Conservation (phyloP, 129 eudicot genomes). For the Glebionis coronaria region DNA sequence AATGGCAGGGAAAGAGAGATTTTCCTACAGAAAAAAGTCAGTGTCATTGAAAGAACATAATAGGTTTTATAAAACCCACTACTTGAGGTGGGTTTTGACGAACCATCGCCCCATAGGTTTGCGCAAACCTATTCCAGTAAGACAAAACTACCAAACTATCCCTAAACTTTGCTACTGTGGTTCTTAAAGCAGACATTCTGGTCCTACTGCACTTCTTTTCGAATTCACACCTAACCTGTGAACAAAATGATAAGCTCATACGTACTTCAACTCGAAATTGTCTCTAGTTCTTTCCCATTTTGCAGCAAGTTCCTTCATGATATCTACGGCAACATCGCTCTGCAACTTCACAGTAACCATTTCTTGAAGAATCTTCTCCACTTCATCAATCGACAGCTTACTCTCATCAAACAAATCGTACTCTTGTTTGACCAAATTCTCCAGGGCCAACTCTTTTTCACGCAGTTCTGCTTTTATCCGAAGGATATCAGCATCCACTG, state of each 20-base stretch:
- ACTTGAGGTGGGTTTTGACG: no score
- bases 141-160: no score
- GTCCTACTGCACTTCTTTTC: not conserved
- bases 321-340: slow-evolving; percentile 30
- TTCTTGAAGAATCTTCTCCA: slow-evolving; percentile 29
- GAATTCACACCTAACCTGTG: slow-evolving; percentile 1
- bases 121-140: no score
- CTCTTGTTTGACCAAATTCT: slow-evolving; percentile 23
- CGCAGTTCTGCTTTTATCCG: slow-evolving; percentile 18
- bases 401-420: slow-evolving; percentile 21
- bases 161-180: slow-evolving; percentile 3
- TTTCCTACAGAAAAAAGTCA: no score
- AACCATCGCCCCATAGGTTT: no score
- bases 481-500: slow-evolving; percentile 26
- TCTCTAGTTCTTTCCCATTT: slow-evolving; percentile 29
- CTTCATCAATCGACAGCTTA: slow-evolving; percentile 30
- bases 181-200: slow-evolving; percentile 2
- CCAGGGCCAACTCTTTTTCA: slow-evolving; percentile 22
- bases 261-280: slow-evolving; percentile 16
- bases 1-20: no score
- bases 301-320: slow-evolving; percentile 20
- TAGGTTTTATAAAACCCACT: no score
- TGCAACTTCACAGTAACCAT: slow-evolving; percentile 27
- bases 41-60: no score
- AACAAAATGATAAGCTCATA: not conserved